These are phyloP conservation scores for Trametes cingulata DNA, from an alignment of 768 basidiomycete genomes.

Conservation along the genomic window DNA sequence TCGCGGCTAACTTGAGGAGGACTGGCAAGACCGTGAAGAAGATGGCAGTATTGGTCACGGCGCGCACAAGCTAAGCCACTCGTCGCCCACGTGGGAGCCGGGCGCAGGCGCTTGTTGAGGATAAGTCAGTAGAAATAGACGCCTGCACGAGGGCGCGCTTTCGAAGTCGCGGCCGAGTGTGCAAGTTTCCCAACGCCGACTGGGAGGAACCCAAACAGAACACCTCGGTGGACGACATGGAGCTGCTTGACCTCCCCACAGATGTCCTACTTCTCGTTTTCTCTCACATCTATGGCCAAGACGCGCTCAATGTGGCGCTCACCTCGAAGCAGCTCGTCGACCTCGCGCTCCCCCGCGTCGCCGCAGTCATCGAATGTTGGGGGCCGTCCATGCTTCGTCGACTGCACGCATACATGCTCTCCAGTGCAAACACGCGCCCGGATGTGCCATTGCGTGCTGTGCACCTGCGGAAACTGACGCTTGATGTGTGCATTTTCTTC, in stretches of 20 bases:
- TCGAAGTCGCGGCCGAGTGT: neutral
- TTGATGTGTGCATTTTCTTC: neutral
- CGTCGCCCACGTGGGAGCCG: no score
- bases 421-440: neutral
- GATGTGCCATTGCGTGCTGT: no score
- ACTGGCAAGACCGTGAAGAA: no score
- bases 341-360: constrained; percentile 1
- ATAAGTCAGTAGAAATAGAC: no score
- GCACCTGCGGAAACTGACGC: neutral
- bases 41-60: no score
- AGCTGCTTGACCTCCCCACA: neutral
- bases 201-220: no score
- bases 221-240: neutral
- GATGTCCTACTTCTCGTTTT: constrained; percentile 3
- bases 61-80: no score
- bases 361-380: neutral
- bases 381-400: neutral
- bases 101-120: no score
- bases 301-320: constrained; percentile 2
- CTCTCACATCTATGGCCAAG: neutral
- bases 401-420: neutral
- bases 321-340: neutral
- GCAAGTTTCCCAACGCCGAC: neutral
- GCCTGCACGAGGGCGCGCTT: no score
- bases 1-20: no score